Percentiles rank a stretch among this genome's conserved stretches.
Evolutionary conservation across 345 rosid genomes (phyloP).

Genomic region (Hibiscus trionum): DNA sequence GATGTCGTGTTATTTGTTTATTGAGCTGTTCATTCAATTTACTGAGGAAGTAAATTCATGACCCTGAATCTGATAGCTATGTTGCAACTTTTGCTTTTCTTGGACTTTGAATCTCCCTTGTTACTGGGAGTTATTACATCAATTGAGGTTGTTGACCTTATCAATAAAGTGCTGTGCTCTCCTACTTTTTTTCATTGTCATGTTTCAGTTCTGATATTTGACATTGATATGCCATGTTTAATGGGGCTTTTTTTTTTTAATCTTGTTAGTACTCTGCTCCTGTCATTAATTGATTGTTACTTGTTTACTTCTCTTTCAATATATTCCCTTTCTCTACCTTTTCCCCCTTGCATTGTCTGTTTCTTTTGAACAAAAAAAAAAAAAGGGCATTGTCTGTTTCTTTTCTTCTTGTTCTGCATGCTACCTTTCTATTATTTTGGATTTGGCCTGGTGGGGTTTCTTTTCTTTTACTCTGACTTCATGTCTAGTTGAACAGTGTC

Average conservation of each 20-base stretch:
- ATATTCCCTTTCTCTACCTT: not conserved
- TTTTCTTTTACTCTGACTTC: not conserved
- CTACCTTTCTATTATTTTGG: not conserved
- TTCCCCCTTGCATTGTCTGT: slow-evolving; percentile 13
- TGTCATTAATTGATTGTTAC: slow-evolving; percentile 1
- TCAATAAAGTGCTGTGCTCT: slow-evolving; percentile 8
- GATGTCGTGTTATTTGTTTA: slow-evolving; percentile 23
- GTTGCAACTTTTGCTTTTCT: slow-evolving; percentile 21
- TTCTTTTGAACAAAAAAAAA: not conserved
- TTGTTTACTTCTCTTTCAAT: slow-evolving; percentile 7
- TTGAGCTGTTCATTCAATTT: slow-evolving; percentile 17
- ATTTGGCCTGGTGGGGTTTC: slow-evolving; percentile 7
- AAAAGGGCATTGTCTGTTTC: slow-evolving; percentile 9
- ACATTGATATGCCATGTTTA: not conserved
- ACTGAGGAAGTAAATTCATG: slow-evolving; percentile 29
- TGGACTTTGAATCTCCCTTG: slow-evolving; percentile 29
- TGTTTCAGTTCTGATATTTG: slow-evolving; percentile 7
- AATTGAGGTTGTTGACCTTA: slow-evolving; percentile 15
- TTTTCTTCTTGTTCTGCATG: slow-evolving; percentile 13
- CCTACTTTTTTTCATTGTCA: slow-evolving; percentile 2
- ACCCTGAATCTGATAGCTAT: slow-evolving; percentile 46
- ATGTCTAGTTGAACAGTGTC: slow-evolving; percentile 12
- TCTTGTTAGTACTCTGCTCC: not conserved
- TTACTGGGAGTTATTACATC: slow-evolving; percentile 34
- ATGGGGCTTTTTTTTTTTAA: not conserved